These are phyloP conservation scores for Penicillium maclennaniae DNA, from an alignment of 495 filamentous ascomycete species.

Conservation along the genomic window DNA sequence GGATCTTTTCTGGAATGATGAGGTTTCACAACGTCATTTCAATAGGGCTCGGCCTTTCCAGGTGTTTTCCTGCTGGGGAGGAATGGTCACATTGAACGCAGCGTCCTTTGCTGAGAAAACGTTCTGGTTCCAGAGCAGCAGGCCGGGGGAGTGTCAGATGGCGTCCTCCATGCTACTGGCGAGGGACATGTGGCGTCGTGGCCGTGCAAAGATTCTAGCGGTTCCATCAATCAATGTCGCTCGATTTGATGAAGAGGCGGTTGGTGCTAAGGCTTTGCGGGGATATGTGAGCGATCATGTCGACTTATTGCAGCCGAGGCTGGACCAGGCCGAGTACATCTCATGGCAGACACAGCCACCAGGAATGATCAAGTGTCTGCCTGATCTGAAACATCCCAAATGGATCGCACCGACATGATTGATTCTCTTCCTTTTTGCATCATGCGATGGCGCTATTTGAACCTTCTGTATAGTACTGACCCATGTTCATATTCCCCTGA, in stretches of 20 bases:
- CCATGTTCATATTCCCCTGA: neutral
- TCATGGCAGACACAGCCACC: constrained; percentile 14
- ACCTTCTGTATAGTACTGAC: neutral
- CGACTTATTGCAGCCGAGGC: neutral
- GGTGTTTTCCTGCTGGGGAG: constrained; percentile 55
- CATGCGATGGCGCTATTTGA: neutral
- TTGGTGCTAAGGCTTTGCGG: constrained; percentile 36
- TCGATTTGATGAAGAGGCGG: constrained; percentile 35
- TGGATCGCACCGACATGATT: neutral
- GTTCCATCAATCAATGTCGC: constrained; percentile 49
- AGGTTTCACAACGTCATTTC: constrained; percentile 13
- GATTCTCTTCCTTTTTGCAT: neutral
- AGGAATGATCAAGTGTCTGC: too few species aligned
- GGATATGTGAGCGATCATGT: constrained; percentile 37
- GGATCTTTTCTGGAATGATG: constrained; percentile 39
- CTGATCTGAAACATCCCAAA: too few species aligned
- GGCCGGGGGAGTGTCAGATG: constrained; percentile 39
- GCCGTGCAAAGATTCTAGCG: constrained; percentile 44
- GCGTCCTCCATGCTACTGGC: constrained; percentile 47
- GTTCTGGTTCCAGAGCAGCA: constrained; percentile 32
- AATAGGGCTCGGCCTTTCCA: constrained; percentile 39
- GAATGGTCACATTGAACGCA: constrained; percentile 34
- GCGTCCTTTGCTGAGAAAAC: constrained; percentile 30
- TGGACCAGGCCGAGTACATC: constrained; percentile 13
- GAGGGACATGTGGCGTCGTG: constrained; percentile 47